Conservation (phyloP, 2,329 filamentous ascomycete species). For the Colletotrichum incanum region DNA sequence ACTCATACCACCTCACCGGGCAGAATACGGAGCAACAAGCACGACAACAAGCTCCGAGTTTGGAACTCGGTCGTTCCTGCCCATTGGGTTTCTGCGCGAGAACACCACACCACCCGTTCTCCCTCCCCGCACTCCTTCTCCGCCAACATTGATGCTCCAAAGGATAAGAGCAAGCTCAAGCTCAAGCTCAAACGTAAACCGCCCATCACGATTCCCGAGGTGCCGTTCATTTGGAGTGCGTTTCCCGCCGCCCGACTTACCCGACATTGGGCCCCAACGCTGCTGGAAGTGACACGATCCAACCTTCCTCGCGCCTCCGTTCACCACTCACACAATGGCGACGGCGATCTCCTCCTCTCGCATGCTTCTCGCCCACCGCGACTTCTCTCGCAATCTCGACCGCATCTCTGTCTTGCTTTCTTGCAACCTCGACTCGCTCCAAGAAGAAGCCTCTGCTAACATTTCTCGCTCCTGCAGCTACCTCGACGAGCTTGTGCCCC, state of each 20-base stretch:
- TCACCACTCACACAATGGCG: slow-evolving; percentile 8
- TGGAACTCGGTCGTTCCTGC: slow-evolving; percentile 2
- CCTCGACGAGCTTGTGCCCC: slow-evolving; percentile 31
- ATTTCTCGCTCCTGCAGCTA: slow-evolving; percentile 24
- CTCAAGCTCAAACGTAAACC: slow-evolving; percentile 20
- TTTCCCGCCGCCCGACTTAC: neutral
- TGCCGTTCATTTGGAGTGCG: neutral
- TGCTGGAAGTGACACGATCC: neutral
- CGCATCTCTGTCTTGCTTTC: slow-evolving; percentile 1
- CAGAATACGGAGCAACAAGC: neutral
- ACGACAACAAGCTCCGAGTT: neutral
- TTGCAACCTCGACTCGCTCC: neutral
- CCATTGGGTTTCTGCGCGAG: neutral
- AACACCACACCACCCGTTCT: neutral
- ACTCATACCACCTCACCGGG: neutral
- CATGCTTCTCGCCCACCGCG: slow-evolving; percentile 17
- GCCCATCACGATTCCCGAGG: neutral
- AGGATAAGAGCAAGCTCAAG: neutral
- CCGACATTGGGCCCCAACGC: neutral
- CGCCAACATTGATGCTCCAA: neutral
- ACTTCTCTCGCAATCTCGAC: slow-evolving; percentile 23
- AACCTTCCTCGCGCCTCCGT: neutral
- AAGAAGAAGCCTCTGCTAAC: slow-evolving; percentile 24
- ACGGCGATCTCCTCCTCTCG: slow-evolving; percentile 25
- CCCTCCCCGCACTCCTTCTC: neutral